phyloP scores from a whole-genome alignment of 805 yeast species.

The Pichia rugopelliculosa region DNA sequence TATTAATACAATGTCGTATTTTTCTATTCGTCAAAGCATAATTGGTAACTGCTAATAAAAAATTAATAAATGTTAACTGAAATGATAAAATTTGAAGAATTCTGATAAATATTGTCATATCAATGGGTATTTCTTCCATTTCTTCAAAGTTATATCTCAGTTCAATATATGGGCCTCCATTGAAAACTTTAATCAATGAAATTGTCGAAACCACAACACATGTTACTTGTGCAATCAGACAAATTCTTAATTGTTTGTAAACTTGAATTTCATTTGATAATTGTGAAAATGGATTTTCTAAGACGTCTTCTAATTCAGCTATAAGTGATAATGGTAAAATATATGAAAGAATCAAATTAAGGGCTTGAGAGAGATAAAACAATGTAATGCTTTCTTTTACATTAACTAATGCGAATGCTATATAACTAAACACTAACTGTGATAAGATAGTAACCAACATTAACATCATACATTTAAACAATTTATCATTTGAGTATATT shows the following conservation, averaged over 20 bases:
- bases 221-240: constrained; percentile 15
- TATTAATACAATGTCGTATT: constrained; percentile 20
- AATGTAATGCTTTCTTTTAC: constrained; percentile 20
- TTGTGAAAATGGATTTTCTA: constrained; percentile 20
- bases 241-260: constrained; percentile 17
- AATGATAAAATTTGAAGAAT: constrained; percentile 22
- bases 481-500: constrained; percentile 17
- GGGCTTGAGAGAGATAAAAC: constrained; percentile 18
- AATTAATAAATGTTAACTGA: constrained; percentile 15
- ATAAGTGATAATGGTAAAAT: constrained; percentile 20
- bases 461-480: constrained; percentile 15
- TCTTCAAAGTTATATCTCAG: neutral
- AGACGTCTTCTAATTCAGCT: constrained; percentile 19
- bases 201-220: constrained; percentile 18
- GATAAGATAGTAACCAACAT: constrained; percentile 22
- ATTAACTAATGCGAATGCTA: constrained; percentile 23
- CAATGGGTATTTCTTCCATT: constrained; percentile 1
- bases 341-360: constrained; percentile 22
- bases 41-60: constrained; percentile 18
- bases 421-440: constrained; percentile 22
- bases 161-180: constrained; percentile 8
- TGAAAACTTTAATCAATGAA: constrained; percentile 17
- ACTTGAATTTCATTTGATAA: constrained; percentile 19
- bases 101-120: constrained; percentile 6
- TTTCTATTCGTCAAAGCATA: constrained; percentile 20